These are phyloP conservation scores for Spatholobus suberectus DNA, from an alignment of 306 rosid species.

Conservation along the genomic window DNA sequence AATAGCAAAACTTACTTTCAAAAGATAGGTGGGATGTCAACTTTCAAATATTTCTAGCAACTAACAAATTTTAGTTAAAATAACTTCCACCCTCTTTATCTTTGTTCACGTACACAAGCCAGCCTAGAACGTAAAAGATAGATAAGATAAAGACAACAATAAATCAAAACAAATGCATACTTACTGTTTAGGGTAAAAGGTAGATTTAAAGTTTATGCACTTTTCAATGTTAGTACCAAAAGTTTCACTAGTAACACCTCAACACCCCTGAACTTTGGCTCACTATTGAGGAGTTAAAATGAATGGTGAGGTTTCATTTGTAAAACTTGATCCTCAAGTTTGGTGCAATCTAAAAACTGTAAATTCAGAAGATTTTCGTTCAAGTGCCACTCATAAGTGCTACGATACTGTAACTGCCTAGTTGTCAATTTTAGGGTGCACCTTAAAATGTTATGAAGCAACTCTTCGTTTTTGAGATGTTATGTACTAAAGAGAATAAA, in stretches of 20 bases:
- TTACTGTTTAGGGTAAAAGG: not conserved
- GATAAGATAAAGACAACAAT: not conserved
- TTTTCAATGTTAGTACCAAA: not conserved
- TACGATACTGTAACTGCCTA: not conserved
- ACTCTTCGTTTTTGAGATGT: not conserved
- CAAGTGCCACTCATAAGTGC: not conserved
- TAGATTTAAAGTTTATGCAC: not conserved
- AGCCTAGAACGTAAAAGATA: not conserved
- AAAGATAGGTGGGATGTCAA: not conserved
- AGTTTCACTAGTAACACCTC: not conserved
- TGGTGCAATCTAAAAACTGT: not conserved
- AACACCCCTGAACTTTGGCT: not conserved
- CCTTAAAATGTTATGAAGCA: not conserved
- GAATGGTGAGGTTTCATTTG: not conserved
- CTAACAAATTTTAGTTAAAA: not conserved
- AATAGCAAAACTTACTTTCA: not conserved
- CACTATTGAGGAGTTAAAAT: not conserved
- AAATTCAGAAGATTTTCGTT: not conserved
- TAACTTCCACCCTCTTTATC: not conserved
- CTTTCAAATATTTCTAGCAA: not conserved
- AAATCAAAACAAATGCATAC: not conserved
- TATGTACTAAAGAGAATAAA: not conserved
- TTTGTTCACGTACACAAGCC: not conserved
- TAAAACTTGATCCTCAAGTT: not conserved
- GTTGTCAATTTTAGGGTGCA: not conserved